Conservation (phyloP, 768 basidiomycete species). For the Termitomyces titanicus region DNA sequence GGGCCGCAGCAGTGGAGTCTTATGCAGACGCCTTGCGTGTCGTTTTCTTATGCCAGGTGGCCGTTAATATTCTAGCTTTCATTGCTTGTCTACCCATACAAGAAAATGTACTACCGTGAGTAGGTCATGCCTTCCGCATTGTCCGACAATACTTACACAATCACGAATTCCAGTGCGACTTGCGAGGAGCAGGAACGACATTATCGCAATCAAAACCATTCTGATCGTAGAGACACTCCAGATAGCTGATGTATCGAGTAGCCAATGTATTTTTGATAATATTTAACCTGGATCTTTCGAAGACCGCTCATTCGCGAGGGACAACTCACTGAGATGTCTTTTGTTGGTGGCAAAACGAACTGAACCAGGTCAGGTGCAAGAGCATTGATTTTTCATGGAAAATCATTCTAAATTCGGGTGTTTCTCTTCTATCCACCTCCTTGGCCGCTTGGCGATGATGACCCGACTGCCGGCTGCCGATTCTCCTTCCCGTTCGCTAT, state of each 20-base stretch:
- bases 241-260: constrained; percentile 23
- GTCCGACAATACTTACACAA: constrained; percentile 1
- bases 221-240: constrained; percentile 20
- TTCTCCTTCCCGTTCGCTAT: constrained; percentile 34
- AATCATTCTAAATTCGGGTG: constrained; percentile 29
- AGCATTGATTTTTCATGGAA: background rate
- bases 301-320: background rate
- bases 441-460: constrained; percentile 56
- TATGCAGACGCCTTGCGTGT: constrained; percentile 78
- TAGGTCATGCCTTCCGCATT: background rate
- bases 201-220: constrained; percentile 39
- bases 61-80: constrained; percentile 62
- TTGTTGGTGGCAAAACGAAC: background rate
- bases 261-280: constrained; percentile 19
- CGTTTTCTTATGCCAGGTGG: constrained; percentile 80
- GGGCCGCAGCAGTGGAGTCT: constrained; percentile 64
- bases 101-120: constrained; percentile 64
- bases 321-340: background rate
- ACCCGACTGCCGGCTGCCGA: constrained; percentile 32
- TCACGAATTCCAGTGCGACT: constrained; percentile 44
- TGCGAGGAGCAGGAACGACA: constrained; percentile 60
- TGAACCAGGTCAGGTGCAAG: background rate
- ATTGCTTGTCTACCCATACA: constrained; percentile 72
- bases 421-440: constrained; percentile 83
- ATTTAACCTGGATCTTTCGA: background rate